phyloP scores from a whole-genome alignment of 2,329 filamentous ascomycete species.

The Aspergillaceae sp. region DNA sequence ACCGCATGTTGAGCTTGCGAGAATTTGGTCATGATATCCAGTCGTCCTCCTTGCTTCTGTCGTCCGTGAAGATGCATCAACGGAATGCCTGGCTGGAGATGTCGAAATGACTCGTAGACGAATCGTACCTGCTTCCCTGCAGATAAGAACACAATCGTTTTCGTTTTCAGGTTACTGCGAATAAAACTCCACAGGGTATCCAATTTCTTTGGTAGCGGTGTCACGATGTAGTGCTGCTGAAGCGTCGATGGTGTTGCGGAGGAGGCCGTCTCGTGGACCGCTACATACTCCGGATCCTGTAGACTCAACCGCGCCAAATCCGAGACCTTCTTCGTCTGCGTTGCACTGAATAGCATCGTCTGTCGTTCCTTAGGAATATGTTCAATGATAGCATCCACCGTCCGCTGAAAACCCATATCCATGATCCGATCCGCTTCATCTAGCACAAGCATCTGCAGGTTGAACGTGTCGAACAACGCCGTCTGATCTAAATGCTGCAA shows the following conservation, averaged over 20 bases:
- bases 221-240: conserved; percentile 85
- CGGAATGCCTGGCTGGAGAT: conserved; percentile 88
- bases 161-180: conserved; percentile 79
- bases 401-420: conserved; percentile 91
- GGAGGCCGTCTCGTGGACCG: conserved; percentile 75
- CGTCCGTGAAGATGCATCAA: conserved; percentile 87
- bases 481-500: conserved; percentile 94
- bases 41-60: conserved; percentile 80
- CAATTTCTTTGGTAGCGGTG: conserved; percentile 77
- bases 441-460: conserved; percentile 83
- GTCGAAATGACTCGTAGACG: conserved; percentile 84
- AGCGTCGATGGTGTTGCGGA: conserved; percentile 74
- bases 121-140: conserved; percentile 96
- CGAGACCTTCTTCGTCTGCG: conserved; percentile 87
- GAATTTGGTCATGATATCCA: conserved; percentile 83
- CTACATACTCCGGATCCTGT: conserved; percentile 86
- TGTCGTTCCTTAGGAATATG: conserved; percentile 80
- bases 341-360: conserved; percentile 91
- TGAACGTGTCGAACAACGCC: conserved; percentile 77
- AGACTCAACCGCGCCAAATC: conserved; percentile 84
- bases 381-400: conserved; percentile 85
- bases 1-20: conserved; percentile 72
- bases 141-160: conserved; percentile 91
- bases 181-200: conserved; percentile 92
- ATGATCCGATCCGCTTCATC: conserved; percentile 95